phyloP scores from a whole-genome alignment of 441 rosid genomes.

The Erodium moschatum region DNA sequence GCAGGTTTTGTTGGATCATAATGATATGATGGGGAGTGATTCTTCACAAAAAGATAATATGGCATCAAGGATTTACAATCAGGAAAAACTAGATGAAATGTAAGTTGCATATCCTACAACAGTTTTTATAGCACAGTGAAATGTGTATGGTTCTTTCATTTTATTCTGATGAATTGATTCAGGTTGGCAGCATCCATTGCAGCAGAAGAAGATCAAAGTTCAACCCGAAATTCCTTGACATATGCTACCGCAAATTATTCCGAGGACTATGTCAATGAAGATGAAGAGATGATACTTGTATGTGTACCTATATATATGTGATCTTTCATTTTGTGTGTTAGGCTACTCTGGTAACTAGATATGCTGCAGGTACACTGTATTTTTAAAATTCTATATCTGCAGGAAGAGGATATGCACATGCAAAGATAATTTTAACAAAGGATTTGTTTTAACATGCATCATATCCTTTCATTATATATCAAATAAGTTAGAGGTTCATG shows the following conservation, averaged over 20 bases:
- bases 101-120: conserved; percentile 28
- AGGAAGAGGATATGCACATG: background rate
- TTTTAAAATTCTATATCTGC: background rate
- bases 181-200: conserved; percentile 66
- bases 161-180: conserved; percentile 25
- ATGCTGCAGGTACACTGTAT: background rate
- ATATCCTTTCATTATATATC: background rate
- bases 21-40: conserved; percentile 18
- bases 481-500: background rate
- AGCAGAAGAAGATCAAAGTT: conserved; percentile 35
- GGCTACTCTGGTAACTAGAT: background rate
- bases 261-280: conserved; percentile 51
- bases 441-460: background rate
- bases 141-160: conserved; percentile 13
- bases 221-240: conserved; percentile 33
- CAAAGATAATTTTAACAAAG: background rate
- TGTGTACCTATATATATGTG: conserved; percentile 13
- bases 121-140: conserved; percentile 14
- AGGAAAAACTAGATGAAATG: conserved; percentile 64
- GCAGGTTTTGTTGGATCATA: conserved; percentile 34
- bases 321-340: background rate
- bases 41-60: conserved; percentile 23
- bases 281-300: conserved; percentile 70
- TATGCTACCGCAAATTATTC: conserved; percentile 36
- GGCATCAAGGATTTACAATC: conserved; percentile 26